Base-by-base conservation (phyloP, 2,329 filamentous ascomycete genomes). In the Sclerotinia subarctica region DNA sequence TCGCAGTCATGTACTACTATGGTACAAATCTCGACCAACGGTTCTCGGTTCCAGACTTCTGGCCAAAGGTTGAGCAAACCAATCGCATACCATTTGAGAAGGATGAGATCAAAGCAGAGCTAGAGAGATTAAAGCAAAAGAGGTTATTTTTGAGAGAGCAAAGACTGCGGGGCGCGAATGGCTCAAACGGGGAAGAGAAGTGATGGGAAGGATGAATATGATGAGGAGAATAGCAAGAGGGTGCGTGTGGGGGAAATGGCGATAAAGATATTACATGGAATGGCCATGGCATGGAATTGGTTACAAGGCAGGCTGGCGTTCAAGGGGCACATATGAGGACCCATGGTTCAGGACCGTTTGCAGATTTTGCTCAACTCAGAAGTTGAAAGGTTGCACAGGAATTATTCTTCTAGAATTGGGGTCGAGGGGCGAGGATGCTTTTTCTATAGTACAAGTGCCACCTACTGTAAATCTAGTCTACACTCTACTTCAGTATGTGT, bases 1-100 rank as follows among this genome's bases (percentile, higher is more conserved):
- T 99, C 76, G 93, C 92, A 75, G 94, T 95, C 84, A 99, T 99
- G 95, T 98, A 96, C 85, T 99, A 99, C 84, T 99, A 98, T 80
- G 95, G 95, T 78, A 97, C 94, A 68, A 99, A 99, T 80, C 92
- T 99, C 78, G 95, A 99, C 81, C 86, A 90, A 73, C 90, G 93
- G 72, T 99, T 99, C 83, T 82, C 86, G 59, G 92, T 98, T 1
- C 89, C 91, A 29, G 91, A 90, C 68, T 99, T 99, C 84, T 99
- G 95, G 95, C 95, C 95, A 38, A 92, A 89, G 76, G 84, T 88
- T 5, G 89, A 91, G 71, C 85, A 94, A 77, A 90, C 90, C 69
- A 90, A 95, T 80, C 86, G 85, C 76, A 86, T 95, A 57, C 92
- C 92, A 1, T 86, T 86, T 69, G 91, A 95, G 73, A 83, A 84